Evolutionary conservation across 2,329 filamentous ascomycete genomes (phyloP).

Genomic region (Phaeosphaeriaceae sp.): DNA sequence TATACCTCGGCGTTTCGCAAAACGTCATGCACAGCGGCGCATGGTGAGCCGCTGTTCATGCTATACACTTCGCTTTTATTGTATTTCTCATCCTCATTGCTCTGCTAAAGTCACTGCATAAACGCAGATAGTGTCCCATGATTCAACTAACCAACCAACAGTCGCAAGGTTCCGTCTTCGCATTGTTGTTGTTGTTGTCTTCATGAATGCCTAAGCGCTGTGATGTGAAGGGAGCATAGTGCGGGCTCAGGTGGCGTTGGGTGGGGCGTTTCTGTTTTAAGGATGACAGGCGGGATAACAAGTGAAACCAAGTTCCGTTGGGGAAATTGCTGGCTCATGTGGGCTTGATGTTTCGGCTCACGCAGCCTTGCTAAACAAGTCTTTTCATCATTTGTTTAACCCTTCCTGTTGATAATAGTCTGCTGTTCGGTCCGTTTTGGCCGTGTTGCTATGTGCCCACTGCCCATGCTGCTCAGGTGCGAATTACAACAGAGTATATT

Average conservation of each 20-base stretch:
- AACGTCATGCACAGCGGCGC: slow-evolving; percentile 31
- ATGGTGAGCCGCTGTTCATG: slow-evolving; percentile 9
- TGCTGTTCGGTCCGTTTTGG: not conserved
- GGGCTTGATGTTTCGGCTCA: slow-evolving; percentile 15
- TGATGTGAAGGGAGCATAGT: not conserved
- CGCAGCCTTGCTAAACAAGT: slow-evolving; percentile 1
- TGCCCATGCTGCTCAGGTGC: too few relatives aligned
- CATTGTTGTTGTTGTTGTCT: too few relatives aligned
- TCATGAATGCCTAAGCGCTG: too few relatives aligned
- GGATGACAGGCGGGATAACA: slow-evolving; percentile 1
- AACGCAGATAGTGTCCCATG: not conserved
- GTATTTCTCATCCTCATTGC: not conserved
- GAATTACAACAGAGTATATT: too few relatives aligned
- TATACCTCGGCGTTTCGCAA: slow-evolving; percentile 31
- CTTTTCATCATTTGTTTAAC: not conserved
- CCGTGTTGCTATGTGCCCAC: not conserved
- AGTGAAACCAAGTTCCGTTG: slow-evolving; percentile 26
- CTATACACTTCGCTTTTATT: slow-evolving; percentile 1
- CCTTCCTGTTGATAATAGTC: not conserved
- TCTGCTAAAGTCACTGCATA: not conserved
- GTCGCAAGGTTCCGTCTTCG: not conserved
- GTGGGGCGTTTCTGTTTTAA: slow-evolving; percentile 22
- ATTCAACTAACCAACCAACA: slow-evolving; percentile 1
- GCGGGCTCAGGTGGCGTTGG: slow-evolving; percentile 1
- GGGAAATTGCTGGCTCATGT: slow-evolving; percentile 22